phyloP scores from a whole-genome alignment of 2,329 filamentous ascomycete species.

The Alternaria sp. region DNA sequence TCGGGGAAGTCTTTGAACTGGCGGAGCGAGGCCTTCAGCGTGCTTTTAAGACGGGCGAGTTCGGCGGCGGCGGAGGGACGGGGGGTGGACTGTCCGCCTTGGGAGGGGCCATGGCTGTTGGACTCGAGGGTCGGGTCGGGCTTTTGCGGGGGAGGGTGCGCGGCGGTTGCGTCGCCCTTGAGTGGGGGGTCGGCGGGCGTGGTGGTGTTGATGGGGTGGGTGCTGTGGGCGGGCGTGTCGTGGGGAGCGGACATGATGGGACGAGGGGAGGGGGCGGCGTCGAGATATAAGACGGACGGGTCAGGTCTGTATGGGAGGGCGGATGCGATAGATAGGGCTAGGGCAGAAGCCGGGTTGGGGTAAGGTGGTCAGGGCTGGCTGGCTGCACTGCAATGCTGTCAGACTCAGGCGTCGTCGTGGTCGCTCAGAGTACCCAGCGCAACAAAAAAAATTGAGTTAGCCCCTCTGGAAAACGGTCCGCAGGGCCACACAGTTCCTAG shows the following conservation, averaged over 20 bases:
- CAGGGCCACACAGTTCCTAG: conserved; percentile 5
- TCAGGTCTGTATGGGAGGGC: conserved; percentile 15
- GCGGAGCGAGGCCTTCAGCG: conserved; percentile 74
- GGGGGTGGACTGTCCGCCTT: conserved; percentile 58
- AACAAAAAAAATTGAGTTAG: conserved; percentile 17
- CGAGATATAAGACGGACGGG: conserved; percentile 16
- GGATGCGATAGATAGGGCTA: conserved; percentile 17
- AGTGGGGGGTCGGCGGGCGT: conserved; percentile 25
- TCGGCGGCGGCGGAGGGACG: conserved; percentile 58
- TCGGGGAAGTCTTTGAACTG: conserved; percentile 92
- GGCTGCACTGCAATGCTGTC: conserved; percentile 21
- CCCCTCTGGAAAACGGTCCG: conserved; percentile 27
- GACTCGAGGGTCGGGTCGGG: conserved; percentile 45
- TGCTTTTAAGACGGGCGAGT: conserved; percentile 66
- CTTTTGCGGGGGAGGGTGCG: conserved; percentile 39
- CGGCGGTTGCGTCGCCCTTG: conserved; percentile 35
- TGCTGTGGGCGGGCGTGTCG: conserved; percentile 27
- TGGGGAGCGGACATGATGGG: conserved; percentile 41
- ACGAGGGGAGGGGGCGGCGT: conserved; percentile 18
- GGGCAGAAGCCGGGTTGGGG: conserved; percentile 11
- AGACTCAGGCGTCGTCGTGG: conserved; percentile 7
- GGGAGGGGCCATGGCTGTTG: conserved; percentile 50
- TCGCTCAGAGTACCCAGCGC: neutral
- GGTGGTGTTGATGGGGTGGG: conserved; percentile 26
- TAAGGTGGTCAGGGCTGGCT: conserved; percentile 17